Conservation (phyloP, 306 rosid species). For the Purshia tridentata region DNA sequence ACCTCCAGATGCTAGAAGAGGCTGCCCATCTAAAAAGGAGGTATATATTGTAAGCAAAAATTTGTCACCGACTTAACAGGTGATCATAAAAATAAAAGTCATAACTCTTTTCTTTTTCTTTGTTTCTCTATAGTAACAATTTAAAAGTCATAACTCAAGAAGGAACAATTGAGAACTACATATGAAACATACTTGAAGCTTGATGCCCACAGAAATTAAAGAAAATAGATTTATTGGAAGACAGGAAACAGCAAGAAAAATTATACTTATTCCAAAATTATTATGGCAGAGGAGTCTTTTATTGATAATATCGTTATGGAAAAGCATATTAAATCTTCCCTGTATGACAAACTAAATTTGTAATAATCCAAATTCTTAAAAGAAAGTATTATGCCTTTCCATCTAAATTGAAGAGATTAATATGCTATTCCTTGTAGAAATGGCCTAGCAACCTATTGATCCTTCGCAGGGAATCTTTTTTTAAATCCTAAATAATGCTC, state of each 20-base stretch:
- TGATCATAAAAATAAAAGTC: not conserved
- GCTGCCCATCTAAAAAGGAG: constrained; percentile 72
- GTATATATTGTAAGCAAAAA: constrained; percentile 19
- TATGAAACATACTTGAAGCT: not conserved
- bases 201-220: not conserved
- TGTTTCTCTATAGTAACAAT: not conserved
- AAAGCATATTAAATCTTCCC: too few species aligned
- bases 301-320: too few species aligned
- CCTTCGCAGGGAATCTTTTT: not conserved
- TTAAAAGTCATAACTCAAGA: not conserved
- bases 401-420: too few species aligned
- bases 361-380: too few species aligned
- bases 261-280: not conserved
- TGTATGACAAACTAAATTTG: too few species aligned
- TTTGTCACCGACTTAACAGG: not conserved
- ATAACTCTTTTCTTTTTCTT: not conserved
- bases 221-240: not conserved
- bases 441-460: too few species aligned
- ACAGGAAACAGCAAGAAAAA: not conserved
- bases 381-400: too few species aligned
- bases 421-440: too few species aligned
- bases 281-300: not conserved
- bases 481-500: not conserved
- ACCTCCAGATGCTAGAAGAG: constrained; percentile 97
- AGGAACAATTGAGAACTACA: not conserved